Base-by-base conservation (phyloP, 202 grass and related monocot genomes). In the Saccharum hybrid region DNA sequence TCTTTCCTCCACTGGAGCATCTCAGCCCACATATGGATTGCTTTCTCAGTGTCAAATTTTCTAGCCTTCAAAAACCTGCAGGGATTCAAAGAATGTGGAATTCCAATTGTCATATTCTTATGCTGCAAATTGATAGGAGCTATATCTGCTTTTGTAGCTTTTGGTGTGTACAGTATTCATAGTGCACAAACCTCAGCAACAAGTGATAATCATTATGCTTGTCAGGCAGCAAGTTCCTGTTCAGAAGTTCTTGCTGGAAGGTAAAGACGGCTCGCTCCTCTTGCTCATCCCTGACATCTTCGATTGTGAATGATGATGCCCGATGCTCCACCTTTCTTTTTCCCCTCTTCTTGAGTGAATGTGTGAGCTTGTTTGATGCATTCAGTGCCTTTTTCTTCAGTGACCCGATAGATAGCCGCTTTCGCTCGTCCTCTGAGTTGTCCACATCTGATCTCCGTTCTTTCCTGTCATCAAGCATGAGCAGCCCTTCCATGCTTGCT, bases 1-100 rank as follows among this genome's bases (percentile, higher is more conserved):
- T 96, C 96, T 77, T 96, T 98, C 69, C 96, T 93, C 96, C 96
- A 98, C 1, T 96, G 87, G 49, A 96, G 78, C 96, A 98, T 98
- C 66, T 98, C 96, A 72, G 89, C 78, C 96, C 96, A 98, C 96
- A 98, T 96, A 63, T 90, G 89, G 76, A 92, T 87, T 41, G 93
- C 84, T 68, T 94, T 98, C 46, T 96, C 96, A 4, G 56, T 86
- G 75, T 98, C 93, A 64, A 98, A 96, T 86, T 98, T 94, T 82
- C 96, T 87, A 64, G 96, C 96, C 89, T 94, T 98, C 82, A 98
- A 61, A 94, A 96, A 98, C 90, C 96, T 98, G 68, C 18, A 74
- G 9, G 66, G 30, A 66, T 26, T 33, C 8, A 60, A 12, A 57
- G 56, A 72, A 84, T 19, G 43, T 63, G 30, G 23, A 75, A 51